Conservation (phyloP, 73 alveolate genomes). For the Uronychia setigera region DNA sequence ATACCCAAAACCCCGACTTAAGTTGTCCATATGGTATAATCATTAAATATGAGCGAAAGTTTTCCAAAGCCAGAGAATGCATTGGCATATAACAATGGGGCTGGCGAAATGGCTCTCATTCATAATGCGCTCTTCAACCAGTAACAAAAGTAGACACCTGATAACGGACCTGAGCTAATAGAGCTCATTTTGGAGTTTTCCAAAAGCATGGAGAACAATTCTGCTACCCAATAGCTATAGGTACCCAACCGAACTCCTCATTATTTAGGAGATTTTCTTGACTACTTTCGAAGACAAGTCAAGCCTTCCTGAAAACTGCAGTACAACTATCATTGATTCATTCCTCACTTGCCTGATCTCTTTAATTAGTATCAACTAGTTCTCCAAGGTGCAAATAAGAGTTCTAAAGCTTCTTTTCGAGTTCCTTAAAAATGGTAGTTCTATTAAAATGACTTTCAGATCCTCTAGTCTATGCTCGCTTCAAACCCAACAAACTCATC, state of each 20-base stretch:
- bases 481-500: constrained; percentile 60
- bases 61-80: too few relatives aligned
- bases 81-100: too few relatives aligned
- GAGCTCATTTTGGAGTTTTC: constrained; percentile 55
- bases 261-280: constrained; percentile 42
- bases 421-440: constrained; percentile 17
- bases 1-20: too few relatives aligned
- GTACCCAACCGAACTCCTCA: constrained; percentile 1
- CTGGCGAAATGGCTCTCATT: too few relatives aligned
- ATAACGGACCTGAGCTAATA: too few relatives aligned
- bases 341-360: constrained; percentile 46
- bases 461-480: constrained; percentile 62
- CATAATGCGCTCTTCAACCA: too few relatives aligned
- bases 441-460: constrained; percentile 7
- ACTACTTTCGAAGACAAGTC: constrained; percentile 37
- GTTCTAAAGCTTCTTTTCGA: constrained; percentile 16
- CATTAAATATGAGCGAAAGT: too few relatives aligned
- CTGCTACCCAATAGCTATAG: constrained; percentile 36
- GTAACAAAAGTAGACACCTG: too few relatives aligned
- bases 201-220: constrained; percentile 40
- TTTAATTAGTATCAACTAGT: constrained; percentile 33
- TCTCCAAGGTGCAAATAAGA: constrained; percentile 32
- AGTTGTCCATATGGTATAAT: too few relatives aligned
- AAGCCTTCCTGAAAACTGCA: constrained; percentile 36
- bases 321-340: constrained; percentile 41